phyloP scores from a whole-genome alignment of 305 asterid species.

The Fraxinus angustifolia region DNA sequence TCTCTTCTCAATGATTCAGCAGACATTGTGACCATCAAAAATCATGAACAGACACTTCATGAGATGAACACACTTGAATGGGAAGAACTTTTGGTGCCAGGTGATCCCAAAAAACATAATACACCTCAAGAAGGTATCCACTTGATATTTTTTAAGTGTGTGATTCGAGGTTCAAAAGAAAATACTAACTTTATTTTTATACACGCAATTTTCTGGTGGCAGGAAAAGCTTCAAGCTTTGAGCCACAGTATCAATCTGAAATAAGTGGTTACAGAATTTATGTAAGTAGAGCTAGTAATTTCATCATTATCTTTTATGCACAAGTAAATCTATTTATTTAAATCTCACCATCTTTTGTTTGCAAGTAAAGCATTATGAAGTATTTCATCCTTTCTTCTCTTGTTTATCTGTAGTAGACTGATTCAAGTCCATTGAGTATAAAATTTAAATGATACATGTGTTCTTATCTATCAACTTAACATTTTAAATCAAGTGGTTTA shows the following conservation, averaged over 20 bases:
- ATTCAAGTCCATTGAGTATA: background rate
- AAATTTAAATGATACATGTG: background rate
- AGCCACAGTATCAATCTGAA: constrained; percentile 34
- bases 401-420: background rate
- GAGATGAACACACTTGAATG: constrained; percentile 68
- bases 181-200: constrained; percentile 4
- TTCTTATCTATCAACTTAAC: background rate
- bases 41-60: constrained; percentile 48
- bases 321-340: background rate
- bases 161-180: background rate
- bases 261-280: constrained; percentile 10
- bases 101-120: constrained; percentile 34
- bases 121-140: constrained; percentile 37
- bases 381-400: background rate
- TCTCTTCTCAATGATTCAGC: constrained; percentile 24
- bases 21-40: constrained; percentile 30
- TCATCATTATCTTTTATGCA: background rate
- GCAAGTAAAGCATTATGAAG: background rate
- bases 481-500: background rate
- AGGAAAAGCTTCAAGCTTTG: constrained; percentile 37
- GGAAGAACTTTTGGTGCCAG: constrained; percentile 65
- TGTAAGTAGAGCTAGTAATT: background rate
- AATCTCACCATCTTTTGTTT: background rate
- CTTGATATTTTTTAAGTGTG: background rate
- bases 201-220: constrained; percentile 18